Conservation (phyloP, 192 early-diverging fungal genomes). For the Coemansia sp. region DNA sequence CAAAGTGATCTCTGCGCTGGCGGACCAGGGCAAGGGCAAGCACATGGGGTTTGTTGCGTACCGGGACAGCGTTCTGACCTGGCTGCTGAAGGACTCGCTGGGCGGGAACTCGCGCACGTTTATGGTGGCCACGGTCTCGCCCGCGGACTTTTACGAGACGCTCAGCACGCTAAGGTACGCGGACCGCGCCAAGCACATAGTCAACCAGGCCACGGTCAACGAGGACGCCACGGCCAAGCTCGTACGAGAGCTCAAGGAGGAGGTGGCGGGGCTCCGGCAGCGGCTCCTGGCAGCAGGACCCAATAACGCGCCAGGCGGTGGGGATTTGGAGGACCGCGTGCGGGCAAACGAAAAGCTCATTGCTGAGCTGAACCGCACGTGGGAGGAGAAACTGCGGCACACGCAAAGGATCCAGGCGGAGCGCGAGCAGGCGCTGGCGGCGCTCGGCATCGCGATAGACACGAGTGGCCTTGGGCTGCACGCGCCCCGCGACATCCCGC, state of each 20-base stretch:
- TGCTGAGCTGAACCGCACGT: slow-evolving; percentile 74
- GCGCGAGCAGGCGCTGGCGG: slow-evolving; percentile 69
- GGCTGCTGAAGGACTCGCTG: slow-evolving; percentile 77
- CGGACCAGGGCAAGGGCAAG: slow-evolving; percentile 57
- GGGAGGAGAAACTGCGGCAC: slow-evolving; percentile 72
- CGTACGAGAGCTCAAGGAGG: slow-evolving; percentile 79
- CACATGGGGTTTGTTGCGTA: slow-evolving; percentile 75
- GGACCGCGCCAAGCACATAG: slow-evolving; percentile 85
- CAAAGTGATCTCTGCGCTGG: slow-evolving; percentile 88
- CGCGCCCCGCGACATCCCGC: slow-evolving; percentile 73
- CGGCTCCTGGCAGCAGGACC: slow-evolving; percentile 52
- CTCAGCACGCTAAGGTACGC: slow-evolving; percentile 85
- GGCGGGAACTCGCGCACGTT: slow-evolving; percentile 81
- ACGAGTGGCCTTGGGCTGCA: slow-evolving; percentile 69
- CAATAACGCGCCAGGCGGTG: slow-evolving; percentile 8
- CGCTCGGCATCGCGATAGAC: slow-evolving; percentile 73
- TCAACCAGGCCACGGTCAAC: slow-evolving; percentile 88
- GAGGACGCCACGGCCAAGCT: slow-evolving; percentile 77
- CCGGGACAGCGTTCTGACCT: slow-evolving; percentile 84
- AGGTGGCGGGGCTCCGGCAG: slow-evolving; percentile 62
- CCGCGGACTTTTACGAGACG: slow-evolving; percentile 71
- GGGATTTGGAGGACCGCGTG: slow-evolving; percentile 69
- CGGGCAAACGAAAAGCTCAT: slow-evolving; percentile 82
- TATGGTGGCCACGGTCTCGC: slow-evolving; percentile 78
- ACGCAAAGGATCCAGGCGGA: slow-evolving; percentile 70